Evolutionary conservation across 495 filamentous ascomycete species (phyloP).

Genomic region (Xylaria sp.): DNA sequence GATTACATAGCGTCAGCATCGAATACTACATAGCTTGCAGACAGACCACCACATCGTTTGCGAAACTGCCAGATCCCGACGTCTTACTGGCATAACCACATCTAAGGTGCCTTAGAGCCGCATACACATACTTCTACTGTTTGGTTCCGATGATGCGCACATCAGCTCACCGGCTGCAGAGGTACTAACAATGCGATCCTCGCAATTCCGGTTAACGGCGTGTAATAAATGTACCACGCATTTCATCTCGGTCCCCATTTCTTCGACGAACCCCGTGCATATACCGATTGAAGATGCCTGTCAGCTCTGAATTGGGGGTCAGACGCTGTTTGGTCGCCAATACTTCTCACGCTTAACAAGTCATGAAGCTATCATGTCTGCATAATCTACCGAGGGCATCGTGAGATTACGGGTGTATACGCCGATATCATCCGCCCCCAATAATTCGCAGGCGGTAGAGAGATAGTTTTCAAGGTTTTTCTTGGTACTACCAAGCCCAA

Average conservation of each 20-base stretch:
- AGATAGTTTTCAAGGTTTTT: neutral
- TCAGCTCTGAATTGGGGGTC: neutral
- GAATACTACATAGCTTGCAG: neutral
- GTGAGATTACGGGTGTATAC: neutral
- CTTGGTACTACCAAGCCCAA: neutral
- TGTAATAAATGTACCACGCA: neutral
- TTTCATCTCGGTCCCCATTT: neutral
- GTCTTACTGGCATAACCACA: neutral
- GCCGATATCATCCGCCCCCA: neutral
- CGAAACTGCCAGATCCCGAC: neutral
- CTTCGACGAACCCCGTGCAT: neutral
- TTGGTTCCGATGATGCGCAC: neutral
- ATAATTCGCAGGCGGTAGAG: neutral
- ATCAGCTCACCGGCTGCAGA: neutral
- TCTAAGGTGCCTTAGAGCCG: neutral
- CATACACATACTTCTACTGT: neutral
- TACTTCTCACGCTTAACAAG: neutral
- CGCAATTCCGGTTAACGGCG: neutral
- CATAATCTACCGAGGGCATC: neutral
- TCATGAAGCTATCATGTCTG: no score
- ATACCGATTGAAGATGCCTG: neutral
- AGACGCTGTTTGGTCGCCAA: no score
- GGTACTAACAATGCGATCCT: neutral
- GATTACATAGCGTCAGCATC: conserved; percentile 4
- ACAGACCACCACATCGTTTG: neutral